Percentiles rank a stretch among this genome's conserved stretches.
Conservation (phyloP, 768 basidiomycete species). For the Brasilioporus rufonigricans region DNA sequence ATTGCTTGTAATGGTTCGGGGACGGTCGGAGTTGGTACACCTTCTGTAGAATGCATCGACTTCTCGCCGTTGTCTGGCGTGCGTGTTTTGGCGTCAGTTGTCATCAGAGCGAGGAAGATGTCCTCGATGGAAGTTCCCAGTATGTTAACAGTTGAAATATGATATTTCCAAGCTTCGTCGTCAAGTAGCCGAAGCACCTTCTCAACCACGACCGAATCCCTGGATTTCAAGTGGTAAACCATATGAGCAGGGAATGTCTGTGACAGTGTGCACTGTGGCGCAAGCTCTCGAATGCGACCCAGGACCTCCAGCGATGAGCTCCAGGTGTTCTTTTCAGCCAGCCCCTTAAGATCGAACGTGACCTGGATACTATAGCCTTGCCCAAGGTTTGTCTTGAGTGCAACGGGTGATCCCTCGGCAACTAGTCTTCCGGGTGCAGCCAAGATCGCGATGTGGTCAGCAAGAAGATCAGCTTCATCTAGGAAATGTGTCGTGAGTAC, state of each 20-base stretch:
- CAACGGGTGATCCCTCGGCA: slow-evolving; percentile 69
- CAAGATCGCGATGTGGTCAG: slow-evolving; percentile 72
- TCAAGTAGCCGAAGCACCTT: slow-evolving; percentile 57
- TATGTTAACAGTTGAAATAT: slow-evolving; percentile 59
- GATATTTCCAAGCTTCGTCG: slow-evolving; percentile 34
- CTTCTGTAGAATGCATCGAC: slow-evolving; percentile 12
- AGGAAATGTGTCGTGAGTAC: slow-evolving; percentile 82
- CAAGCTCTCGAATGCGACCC: slow-evolving; percentile 40
- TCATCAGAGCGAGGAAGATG: slow-evolving; percentile 75
- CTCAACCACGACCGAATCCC: slow-evolving; percentile 53
- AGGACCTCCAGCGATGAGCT: slow-evolving; percentile 34
- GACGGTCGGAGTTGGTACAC: background rate
- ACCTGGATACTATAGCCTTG: slow-evolving; percentile 68
- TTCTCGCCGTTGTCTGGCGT: slow-evolving; percentile 22
- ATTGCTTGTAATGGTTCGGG: slow-evolving; percentile 1
- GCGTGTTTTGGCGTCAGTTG: slow-evolving; percentile 23
- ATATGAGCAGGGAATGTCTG: slow-evolving; percentile 42
- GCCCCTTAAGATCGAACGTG: slow-evolving; percentile 40
- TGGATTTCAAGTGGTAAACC: slow-evolving; percentile 58
- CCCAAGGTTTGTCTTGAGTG: slow-evolving; percentile 69
- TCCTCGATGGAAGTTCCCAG: slow-evolving; percentile 78
- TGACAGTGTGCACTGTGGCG: slow-evolving; percentile 44
- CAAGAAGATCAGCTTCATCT: slow-evolving; percentile 77
- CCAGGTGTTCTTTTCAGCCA: slow-evolving; percentile 24
- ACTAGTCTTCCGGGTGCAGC: slow-evolving; percentile 74